phyloP scores from a whole-genome alignment of 1,284 basidiomycete species.

The Porodaedalea pini region DNA sequence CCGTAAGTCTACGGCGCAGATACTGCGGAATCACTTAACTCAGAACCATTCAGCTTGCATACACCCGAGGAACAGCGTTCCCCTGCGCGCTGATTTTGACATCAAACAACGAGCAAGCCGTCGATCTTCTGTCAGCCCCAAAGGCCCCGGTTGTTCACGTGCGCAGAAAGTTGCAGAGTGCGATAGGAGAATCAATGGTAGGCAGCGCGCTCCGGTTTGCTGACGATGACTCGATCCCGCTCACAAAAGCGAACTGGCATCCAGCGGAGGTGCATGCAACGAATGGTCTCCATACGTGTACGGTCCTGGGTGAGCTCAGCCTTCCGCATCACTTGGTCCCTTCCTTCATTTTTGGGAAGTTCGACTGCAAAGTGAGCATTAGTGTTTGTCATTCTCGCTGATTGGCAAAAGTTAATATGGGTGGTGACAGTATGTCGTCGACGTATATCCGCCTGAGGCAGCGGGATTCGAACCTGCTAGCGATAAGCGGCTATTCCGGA shows the following conservation, averaged over 20 bases:
- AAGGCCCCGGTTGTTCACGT: constrained; percentile 6
- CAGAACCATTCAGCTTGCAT: background rate
- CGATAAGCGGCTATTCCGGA: background rate
- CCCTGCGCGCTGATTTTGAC: constrained; percentile 4
- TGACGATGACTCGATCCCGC: background rate
- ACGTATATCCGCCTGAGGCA: constrained; percentile 6
- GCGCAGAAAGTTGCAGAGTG: constrained; percentile 2
- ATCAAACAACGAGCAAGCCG: constrained; percentile 7
- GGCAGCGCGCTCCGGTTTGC: constrained; percentile 5
- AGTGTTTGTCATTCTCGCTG: background rate
- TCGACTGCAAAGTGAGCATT: constrained; percentile 7
- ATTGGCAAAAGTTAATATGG: background rate
- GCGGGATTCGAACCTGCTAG: constrained; percentile 6
- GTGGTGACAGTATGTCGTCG: constrained; percentile 6
- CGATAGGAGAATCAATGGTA: background rate
- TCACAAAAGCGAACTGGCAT: constrained; percentile 1
- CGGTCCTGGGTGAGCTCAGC: constrained; percentile 8
- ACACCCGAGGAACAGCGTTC: constrained; percentile 8
- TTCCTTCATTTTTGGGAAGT: constrained; percentile 9
- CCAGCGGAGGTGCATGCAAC: background rate
- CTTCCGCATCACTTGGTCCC: constrained; percentile 7
- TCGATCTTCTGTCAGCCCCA: constrained; percentile 8
- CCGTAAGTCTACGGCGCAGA: constrained; percentile 1
- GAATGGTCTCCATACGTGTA: background rate
- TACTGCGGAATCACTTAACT: no score